These are phyloP conservation scores for Calonectria pteridis DNA, from an alignment of 2,329 filamentous ascomycete genomes.

Conservation along the genomic window DNA sequence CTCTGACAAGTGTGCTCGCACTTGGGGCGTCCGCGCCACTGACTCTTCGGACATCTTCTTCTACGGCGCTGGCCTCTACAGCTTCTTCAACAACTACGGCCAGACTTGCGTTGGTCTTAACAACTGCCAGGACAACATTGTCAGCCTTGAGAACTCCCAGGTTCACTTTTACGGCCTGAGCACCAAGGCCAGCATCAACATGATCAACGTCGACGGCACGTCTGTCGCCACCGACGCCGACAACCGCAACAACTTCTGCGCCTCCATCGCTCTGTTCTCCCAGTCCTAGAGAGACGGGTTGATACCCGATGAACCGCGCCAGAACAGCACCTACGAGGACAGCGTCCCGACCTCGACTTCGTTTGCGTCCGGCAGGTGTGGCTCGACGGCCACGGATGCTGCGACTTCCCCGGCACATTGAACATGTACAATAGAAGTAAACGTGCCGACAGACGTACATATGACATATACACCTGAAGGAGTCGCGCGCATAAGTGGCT, in stretches of 20 bases:
- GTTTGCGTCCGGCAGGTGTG: conserved; percentile 10
- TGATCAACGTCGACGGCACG: conserved; percentile 74
- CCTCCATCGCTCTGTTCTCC: conserved; percentile 62
- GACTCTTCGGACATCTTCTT: conserved; percentile 76
- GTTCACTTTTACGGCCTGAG: conserved; percentile 77
- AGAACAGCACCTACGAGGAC: neutral
- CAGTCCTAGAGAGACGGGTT: conserved; percentile 30
- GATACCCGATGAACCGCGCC: neutral
- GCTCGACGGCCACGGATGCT: conserved; percentile 32
- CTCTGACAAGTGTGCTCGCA: conserved; percentile 73
- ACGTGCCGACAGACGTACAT: conserved; percentile 29
- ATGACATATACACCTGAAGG: conserved; percentile 20
- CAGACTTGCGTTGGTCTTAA: conserved; percentile 76
- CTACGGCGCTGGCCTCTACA: conserved; percentile 82
- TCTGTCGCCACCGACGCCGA: conserved; percentile 67
- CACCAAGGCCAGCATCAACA: conserved; percentile 81
- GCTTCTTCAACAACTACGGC: conserved; percentile 85
- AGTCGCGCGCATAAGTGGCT: conserved; percentile 9
- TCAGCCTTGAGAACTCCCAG: conserved; percentile 76
- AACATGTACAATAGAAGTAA: conserved; percentile 26
- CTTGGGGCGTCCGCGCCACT: conserved; percentile 80
- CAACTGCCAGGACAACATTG: conserved; percentile 83
- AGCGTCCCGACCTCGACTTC: neutral
- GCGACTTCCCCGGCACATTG: conserved; percentile 30
- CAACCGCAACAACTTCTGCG: conserved; percentile 76